Base-by-base conservation (phyloP, 164 flowering plant genomes). In the Umbellularia californica region DNA sequence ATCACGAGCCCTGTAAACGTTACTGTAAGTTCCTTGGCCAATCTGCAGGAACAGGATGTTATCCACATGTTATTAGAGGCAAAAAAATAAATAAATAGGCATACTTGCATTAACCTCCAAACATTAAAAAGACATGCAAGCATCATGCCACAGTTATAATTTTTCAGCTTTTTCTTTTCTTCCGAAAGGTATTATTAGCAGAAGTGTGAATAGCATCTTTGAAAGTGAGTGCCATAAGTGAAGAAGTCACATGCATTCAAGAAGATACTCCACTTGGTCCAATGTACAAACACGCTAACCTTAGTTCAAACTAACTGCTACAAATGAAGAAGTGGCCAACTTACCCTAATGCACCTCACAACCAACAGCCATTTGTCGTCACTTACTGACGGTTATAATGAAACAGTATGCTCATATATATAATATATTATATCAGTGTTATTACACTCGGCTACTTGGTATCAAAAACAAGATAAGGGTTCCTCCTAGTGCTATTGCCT, bases 11-110 rank as follows among this genome's bases (percentile, higher is more conserved):
- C 92, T 84, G 78, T 92, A 94, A 5, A 94, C 98, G 74, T 90
- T 90, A 79, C 98, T 94, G 79, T 94, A 94, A 70, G 98, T 94
- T 70, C 98, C 98, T 81, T 94, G 97, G 58, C 98, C 98, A 87
- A 94, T 94, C 98, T 94, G 91, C 84, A 84, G 33, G 74, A 70
- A 52, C 25, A 25, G 23, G 22, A 24, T 7, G 22, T 64, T 33
- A 64, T 22, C 47, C 28, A 64, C 25, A 64, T 9, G 25, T 41
- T 7, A 25, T 22, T 12, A 64, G 67, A 64, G 15, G 14, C 30
- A 5, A 64, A 64, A 0, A 64, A 2, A 9, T 14, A 63, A 12
- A 4, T 63, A 63, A 23, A 52, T 14, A 52, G 1, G 4, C n/a
- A 19, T 19, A 55, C n/a, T 15, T 15, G n/a, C 20, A 55, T 55